Evolutionary conservation across 129 eudicot species (phyloP), one percentile per base, ranked within the genome.

Genomic region (Tanacetum coccineum): DNA sequence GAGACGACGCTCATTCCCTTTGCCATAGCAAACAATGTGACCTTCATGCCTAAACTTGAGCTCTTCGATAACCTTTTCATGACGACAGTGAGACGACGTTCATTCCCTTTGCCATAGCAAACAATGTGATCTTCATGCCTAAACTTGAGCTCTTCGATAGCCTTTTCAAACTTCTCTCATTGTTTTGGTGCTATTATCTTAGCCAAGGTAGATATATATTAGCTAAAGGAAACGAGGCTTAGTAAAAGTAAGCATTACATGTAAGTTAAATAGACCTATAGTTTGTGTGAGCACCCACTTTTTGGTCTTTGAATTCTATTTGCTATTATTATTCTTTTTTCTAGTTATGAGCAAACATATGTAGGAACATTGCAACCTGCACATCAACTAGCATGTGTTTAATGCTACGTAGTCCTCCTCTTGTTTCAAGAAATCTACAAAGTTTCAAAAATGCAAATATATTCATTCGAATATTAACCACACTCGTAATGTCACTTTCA

Each of bases 1-100:
- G 67, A 91, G 87, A 26, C 97, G 85, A 54, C 95, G 89, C 70
- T 87, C 96, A 21, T 91, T 91, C 77, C 97, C 97, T 78, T 87
- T 90, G 13, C 96, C 97, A 36, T 91, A 91, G 18, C 90, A 76
- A 42, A 85, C 83, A 67, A 91, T 87, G 75, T 91, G 97, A 5
- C 81, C 85, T 56, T 83, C 81, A 75, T 91, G 97, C 76, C 78
- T 84, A 36, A 70, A 68, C 17, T 80, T 80, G 28, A 91, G 88
- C 78, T 91, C 87, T 14, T 80, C n/a, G n/a, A n/a, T n/a, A n/a
- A n/a, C n/a, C n/a, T n/a, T n/a, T n/a, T n/a, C n/a, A n/a, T n/a
- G n/a, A n/a, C n/a, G n/a, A n/a, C 97, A 2, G 96, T 85, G 67
- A 91, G 87, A 26, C 97, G 85, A 54, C 95, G 89, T 68, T 87